Evolutionary conservation across 106 monocot genomes (phyloP).

Genomic region (Hemerocallis citrina): DNA sequence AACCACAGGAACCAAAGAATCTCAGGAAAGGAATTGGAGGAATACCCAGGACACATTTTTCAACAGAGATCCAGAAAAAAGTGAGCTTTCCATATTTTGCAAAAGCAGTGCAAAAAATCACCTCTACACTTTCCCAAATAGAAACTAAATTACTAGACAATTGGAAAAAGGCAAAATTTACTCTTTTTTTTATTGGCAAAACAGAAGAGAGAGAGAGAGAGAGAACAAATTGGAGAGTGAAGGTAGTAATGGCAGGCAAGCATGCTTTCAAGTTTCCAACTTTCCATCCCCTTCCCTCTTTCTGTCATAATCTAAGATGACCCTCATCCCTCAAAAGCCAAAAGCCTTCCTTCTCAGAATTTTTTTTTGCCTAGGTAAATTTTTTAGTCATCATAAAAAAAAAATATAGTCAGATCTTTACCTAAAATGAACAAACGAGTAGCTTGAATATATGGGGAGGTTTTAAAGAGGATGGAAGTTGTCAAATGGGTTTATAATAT

Average conservation of each 20-base stretch:
- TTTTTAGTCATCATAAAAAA: not conserved
- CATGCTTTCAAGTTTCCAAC: slow-evolving; percentile 67
- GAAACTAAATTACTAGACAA: not conserved
- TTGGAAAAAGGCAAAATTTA: not conserved
- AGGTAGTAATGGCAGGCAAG: slow-evolving; percentile 75
- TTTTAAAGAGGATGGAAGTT: not conserved
- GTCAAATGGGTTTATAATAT: not conserved
- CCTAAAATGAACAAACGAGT: not conserved
- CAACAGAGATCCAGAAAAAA: slow-evolving; percentile 19
- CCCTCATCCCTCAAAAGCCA: not conserved
- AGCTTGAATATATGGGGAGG: not conserved
- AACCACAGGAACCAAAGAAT: not conserved
- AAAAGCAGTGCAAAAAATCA: slow-evolving; percentile 1
- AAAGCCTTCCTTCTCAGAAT: not conserved
- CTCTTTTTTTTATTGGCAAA: too few relatives aligned
- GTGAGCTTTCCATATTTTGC: slow-evolving; percentile 17
- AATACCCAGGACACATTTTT: slow-evolving; percentile 14
- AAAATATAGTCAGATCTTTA: not conserved
- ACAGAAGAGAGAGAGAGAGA: not conserved
- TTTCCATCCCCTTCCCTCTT: slow-evolving; percentile 34
- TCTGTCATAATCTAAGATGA: slow-evolving; percentile 32
- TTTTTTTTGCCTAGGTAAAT: not conserved
- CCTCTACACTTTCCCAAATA: not conserved
- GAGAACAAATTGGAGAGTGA: not conserved
- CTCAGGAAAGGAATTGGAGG: not conserved